Evolutionary conservation across 176 grass and related monocot species (phyloP).

Genomic region (Triticum turgidum): DNA sequence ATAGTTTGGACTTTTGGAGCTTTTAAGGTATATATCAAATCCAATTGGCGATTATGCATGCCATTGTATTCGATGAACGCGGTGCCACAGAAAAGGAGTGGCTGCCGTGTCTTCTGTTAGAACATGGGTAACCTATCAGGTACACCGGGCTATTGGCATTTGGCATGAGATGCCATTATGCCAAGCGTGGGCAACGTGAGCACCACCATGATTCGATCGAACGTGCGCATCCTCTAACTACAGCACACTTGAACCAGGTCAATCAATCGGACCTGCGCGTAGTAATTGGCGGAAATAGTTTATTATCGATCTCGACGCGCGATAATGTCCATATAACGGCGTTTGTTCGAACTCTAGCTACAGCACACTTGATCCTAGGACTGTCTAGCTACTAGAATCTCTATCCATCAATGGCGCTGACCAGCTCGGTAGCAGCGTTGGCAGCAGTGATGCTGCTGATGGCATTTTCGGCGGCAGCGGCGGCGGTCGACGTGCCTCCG

Average conservation of each 20-base stretch:
- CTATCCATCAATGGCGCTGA: no score
- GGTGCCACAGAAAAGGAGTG: no score
- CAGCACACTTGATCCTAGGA: no score
- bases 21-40: not conserved
- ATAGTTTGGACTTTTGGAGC: no score
- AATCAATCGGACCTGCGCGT: not conserved
- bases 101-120: no score
- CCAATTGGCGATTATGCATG: not conserved
- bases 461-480: not conserved
- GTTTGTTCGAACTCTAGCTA: not conserved
- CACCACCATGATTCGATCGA: not conserved
- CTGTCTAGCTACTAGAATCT: no score
- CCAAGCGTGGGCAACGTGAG: not conserved
- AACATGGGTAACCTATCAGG: no score
- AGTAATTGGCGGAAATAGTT: not conserved
- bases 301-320: not conserved
- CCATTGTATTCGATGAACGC: not conserved
- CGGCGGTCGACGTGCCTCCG: not conserved
- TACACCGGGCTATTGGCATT: no score
- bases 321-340: no score
- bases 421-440: not conserved
- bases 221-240: not conserved
- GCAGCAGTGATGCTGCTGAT: not conserved
- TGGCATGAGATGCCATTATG: no score
- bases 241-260: no score